Evolutionary conservation across 805 yeast species (phyloP).

Genomic region (Kuraishia piskuri): DNA sequence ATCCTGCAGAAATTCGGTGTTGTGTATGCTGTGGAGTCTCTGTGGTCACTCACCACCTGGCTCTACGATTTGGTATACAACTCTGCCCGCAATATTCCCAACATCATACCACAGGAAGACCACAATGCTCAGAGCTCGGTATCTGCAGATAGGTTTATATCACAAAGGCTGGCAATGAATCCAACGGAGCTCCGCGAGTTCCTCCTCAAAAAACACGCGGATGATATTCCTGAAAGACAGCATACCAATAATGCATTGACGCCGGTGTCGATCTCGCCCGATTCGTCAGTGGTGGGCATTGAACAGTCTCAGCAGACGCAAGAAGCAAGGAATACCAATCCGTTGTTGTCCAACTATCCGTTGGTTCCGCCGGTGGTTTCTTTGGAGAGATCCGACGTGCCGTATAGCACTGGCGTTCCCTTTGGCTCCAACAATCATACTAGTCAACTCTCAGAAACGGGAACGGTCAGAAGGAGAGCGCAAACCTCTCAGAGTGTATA

Average conservation of each 20-base stretch:
- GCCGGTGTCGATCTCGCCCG: background rate
- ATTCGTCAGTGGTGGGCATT: background rate
- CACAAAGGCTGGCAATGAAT: background rate
- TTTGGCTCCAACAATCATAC: background rate
- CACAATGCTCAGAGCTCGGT: too few relatives aligned
- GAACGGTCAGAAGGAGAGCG: background rate
- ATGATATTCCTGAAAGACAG: background rate
- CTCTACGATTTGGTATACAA: background rate
- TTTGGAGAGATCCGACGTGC: background rate
- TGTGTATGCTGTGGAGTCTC: background rate
- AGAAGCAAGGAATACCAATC: background rate
- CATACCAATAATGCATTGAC: background rate
- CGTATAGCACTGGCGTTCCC: background rate
- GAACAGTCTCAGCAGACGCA: background rate
- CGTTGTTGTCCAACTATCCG: background rate
- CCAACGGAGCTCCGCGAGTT: background rate
- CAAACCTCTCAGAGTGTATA: background rate
- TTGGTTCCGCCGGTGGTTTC: background rate
- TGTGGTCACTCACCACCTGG: background rate
- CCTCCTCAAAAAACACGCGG: background rate
- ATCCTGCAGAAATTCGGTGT: background rate
- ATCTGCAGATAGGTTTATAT: too few relatives aligned
- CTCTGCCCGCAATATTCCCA: background rate
- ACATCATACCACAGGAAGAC: too few relatives aligned
- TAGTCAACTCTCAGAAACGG: background rate